Evolutionary conservation across 2,329 filamentous ascomycete genomes (phyloP), one percentile per base, ranked within the genome.

Genomic region (Bipolaris sorokiniana): DNA sequence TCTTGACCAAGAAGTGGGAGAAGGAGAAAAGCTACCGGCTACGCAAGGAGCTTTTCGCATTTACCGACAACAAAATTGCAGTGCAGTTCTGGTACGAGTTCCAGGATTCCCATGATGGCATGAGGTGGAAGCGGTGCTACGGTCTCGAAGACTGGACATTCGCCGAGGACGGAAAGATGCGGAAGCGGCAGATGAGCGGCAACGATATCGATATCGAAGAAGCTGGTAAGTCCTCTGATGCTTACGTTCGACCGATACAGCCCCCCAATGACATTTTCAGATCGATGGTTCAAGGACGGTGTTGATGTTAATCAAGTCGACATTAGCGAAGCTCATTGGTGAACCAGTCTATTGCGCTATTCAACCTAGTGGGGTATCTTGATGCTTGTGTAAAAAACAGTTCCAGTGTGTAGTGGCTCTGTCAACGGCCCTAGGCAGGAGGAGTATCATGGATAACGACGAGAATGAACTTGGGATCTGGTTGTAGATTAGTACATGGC

Each of bases 1-100:
- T 94, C 64, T 72, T 96, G 50, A 84, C 82, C 0, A 79, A 84
- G 42, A 96, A 96, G 71, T 96, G 91, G 91, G 77, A 82, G 41
- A 84, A 81, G 18, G 92, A 96, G 74, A 79, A 84, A 41, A 86
- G 82, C 15, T 96, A 96, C 69, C 83, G 84, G 0, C 81, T 96
- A 52, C 84, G 91, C 51, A 96, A 96, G 75, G 92, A 96, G 72
- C 80, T 96, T 1, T 96, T 96, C 75, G 83, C 90, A 1, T 95
- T 92, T 69, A 82, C 79, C 0, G 87, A 88, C 36, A 81, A 94
- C 75, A 89, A 86, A 76, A 94, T 93, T 62, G 91, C 91, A 1
- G 92, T 96, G 20, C 91, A 96, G 71, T 96, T 95, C 74, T 96
- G 91, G 91, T 96, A 94, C 69, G 89, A 96, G 76, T 93, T 87